Conservation (phyloP, 192 early-diverging fungal genomes). For the Piromyces finnis region DNA sequence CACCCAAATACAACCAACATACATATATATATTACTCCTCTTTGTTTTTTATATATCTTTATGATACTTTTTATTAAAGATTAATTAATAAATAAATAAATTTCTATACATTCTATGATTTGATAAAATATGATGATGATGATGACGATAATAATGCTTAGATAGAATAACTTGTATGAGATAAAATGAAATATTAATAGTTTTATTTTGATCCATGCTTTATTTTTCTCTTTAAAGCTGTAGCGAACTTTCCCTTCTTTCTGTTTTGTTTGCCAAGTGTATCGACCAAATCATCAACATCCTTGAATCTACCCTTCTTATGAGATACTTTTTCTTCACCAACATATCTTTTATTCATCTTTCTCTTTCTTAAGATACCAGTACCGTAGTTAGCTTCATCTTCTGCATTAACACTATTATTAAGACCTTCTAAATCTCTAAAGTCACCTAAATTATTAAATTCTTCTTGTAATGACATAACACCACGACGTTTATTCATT, state of each 20-base stretch:
- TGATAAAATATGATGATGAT: no score
- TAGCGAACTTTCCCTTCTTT: background rate
- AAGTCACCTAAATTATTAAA: constrained; percentile 46
- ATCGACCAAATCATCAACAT: background rate
- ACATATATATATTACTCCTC: no score
- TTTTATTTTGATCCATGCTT: background rate
- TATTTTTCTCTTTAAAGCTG: background rate
- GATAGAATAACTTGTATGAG: no score
- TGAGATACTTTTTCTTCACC: background rate
- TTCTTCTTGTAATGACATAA: constrained; percentile 59
- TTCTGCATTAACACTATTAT: background rate
- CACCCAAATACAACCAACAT: no score
- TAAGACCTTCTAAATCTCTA: constrained; percentile 14
- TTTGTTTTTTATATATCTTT: no score
- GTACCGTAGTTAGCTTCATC: background rate
- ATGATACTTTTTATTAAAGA: no score
- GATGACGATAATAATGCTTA: no score
- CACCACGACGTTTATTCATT: constrained; percentile 19
- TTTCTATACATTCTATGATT: no score
- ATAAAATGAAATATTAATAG: background rate
- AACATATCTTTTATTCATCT: background rate
- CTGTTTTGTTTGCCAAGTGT: background rate
- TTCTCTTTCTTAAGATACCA: background rate
- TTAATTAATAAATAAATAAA: no score
- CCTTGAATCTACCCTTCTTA: background rate